Conservation (phyloP, 2,329 filamentous ascomycete genomes). For the Xylariaceae sp. region DNA sequence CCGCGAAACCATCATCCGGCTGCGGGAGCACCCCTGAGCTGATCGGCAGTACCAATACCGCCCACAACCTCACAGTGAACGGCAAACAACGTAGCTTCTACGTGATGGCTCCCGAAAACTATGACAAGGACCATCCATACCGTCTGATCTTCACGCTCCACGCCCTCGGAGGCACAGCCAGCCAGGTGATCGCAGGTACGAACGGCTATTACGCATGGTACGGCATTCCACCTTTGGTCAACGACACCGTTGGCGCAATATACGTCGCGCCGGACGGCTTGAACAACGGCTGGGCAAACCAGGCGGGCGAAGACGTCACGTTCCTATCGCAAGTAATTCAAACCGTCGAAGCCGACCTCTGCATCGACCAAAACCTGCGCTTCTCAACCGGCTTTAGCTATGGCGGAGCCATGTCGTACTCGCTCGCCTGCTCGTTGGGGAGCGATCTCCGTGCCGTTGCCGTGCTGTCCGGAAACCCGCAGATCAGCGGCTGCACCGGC, state of each 20-base stretch:
- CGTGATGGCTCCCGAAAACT: slow-evolving; percentile 44
- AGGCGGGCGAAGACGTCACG: slow-evolving; percentile 45
- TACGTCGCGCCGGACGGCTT: slow-evolving; percentile 47
- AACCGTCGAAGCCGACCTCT: slow-evolving; percentile 44
- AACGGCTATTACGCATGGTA: slow-evolving; percentile 42
- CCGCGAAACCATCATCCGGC: slow-evolving; percentile 29
- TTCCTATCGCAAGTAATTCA: slow-evolving; percentile 45
- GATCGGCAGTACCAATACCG: slow-evolving; percentile 23
- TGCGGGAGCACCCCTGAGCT: slow-evolving; percentile 37
- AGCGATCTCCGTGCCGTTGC: slow-evolving; percentile 42
- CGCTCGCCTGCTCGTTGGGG: slow-evolving; percentile 46
- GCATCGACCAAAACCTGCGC: slow-evolving; percentile 44
- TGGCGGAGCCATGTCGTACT: slow-evolving; percentile 47
- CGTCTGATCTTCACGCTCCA: slow-evolving; percentile 49
- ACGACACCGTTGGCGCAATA: slow-evolving; percentile 39
- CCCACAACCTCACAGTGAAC: slow-evolving; percentile 40
- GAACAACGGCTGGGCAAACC: slow-evolving; percentile 46
- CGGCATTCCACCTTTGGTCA: slow-evolving; percentile 41
- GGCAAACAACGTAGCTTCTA: slow-evolving; percentile 43
- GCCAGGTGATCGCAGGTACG: slow-evolving; percentile 40
- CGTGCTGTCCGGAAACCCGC: slow-evolving; percentile 39
- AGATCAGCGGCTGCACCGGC: slow-evolving; percentile 41
- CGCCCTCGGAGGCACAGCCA: slow-evolving; percentile 44
- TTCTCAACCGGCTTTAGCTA: slow-evolving; percentile 48
- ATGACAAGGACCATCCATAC: slow-evolving; percentile 46